Evolutionary conservation across 1,139 yeast species (phyloP).

Genomic region (Saccharomyces uvarum): DNA sequence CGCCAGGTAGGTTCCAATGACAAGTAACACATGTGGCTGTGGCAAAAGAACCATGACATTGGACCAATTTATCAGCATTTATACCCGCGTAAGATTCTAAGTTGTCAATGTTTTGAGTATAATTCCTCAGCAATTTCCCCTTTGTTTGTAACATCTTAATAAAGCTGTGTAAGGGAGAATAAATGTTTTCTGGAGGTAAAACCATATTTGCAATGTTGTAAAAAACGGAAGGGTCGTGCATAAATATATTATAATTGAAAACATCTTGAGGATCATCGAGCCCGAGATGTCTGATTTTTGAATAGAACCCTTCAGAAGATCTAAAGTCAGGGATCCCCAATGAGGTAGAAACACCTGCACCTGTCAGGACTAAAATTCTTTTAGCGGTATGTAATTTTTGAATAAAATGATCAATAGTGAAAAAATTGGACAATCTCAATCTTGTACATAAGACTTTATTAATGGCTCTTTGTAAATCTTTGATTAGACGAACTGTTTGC

Average conservation of each 20-base stretch:
- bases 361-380: slow-evolving; percentile 74
- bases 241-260: slow-evolving; percentile 67
- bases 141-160: slow-evolving; percentile 66
- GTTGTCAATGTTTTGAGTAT: slow-evolving; percentile 93
- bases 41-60: slow-evolving; percentile 95
- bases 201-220: slow-evolving; percentile 84
- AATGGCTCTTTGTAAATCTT: slow-evolving; percentile 51
- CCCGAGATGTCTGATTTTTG: slow-evolving; percentile 60
- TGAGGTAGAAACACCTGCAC: slow-evolving; percentile 93
- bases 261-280: slow-evolving; percentile 91
- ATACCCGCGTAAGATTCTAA: slow-evolving; percentile 81
- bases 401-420: slow-evolving; percentile 52
- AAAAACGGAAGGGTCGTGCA: slow-evolving; percentile 71
- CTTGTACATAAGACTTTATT: slow-evolving; percentile 50
- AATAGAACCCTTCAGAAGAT: slow-evolving; percentile 80
- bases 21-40: slow-evolving; percentile 84
- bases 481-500: slow-evolving; percentile 42
- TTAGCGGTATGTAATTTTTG: slow-evolving; percentile 45
- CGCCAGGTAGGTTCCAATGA: slow-evolving; percentile 58
- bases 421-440: slow-evolving; percentile 43
- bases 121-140: slow-evolving; percentile 74
- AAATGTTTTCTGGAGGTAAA: slow-evolving; percentile 64
- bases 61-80: slow-evolving; percentile 59
- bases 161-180: slow-evolving; percentile 80
- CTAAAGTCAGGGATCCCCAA: slow-evolving; percentile 93